These are phyloP conservation scores for Mycena galopus DNA, from an alignment of 768 basidiomycete species.

Conservation along the genomic window DNA sequence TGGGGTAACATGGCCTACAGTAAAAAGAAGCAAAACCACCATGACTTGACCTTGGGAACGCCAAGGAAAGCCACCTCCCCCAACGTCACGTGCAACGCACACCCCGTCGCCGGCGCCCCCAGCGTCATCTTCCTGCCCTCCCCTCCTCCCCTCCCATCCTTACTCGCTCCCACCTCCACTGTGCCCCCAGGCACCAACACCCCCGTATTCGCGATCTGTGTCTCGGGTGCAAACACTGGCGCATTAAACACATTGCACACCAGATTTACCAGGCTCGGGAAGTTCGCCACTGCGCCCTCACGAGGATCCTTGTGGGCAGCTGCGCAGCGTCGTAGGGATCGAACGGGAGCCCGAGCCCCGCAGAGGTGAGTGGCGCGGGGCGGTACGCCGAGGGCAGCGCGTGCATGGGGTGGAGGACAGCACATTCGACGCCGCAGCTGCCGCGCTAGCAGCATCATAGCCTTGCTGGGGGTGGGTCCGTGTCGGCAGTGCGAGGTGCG, in stretches of 20 bases:
- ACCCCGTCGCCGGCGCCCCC: conserved; percentile 71
- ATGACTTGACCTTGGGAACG: conserved; percentile 88
- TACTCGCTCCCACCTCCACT: too few relatives aligned
- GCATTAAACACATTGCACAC: conserved; percentile 89
- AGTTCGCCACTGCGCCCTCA: conserved; percentile 86
- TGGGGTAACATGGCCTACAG: conserved; percentile 55
- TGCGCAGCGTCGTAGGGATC: conserved; percentile 82
- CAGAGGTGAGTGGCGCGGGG: conserved; percentile 45
- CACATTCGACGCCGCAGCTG: conserved; percentile 38
- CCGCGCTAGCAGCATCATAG: not conserved
- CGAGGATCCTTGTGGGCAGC: conserved; percentile 75
- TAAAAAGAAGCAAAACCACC: conserved; percentile 58
- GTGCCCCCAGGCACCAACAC: too few relatives aligned
- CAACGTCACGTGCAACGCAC: conserved; percentile 76
- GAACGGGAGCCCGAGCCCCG: conserved; percentile 74
- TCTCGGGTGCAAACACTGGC: conserved; percentile 78
- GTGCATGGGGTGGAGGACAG: conserved; percentile 48
- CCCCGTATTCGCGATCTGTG: conserved; percentile 87
- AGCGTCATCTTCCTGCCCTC: too few relatives aligned
- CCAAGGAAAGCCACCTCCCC: conserved; percentile 90
- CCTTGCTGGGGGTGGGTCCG: too few relatives aligned
- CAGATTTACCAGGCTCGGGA: conserved; percentile 84
- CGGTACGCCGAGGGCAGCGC: too few relatives aligned
- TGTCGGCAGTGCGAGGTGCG: too few relatives aligned
- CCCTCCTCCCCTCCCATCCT: too few relatives aligned